phyloP scores from a whole-genome alignment of 495 filamentous ascomycete genomes.

The Lepidopterella palustris region DNA sequence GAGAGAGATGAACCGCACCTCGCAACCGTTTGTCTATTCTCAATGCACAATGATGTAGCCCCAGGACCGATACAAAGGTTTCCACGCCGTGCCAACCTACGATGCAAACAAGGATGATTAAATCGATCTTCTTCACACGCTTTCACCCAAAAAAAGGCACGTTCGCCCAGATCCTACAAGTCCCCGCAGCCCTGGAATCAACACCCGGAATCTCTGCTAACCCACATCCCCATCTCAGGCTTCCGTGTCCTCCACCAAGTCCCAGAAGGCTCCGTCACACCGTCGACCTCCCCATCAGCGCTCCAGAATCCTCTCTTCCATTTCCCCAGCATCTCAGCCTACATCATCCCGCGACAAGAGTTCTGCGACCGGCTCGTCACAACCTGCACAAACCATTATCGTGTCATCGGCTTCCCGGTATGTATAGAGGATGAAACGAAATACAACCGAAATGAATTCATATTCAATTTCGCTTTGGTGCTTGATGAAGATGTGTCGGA shows the following conservation, averaged over 20 bases:
- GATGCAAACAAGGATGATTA: conserved; percentile 58
- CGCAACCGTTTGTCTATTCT: no score
- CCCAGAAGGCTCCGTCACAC: conserved; percentile 67
- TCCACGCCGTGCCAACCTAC: not conserved
- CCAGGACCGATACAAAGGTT: no score
- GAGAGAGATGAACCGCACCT: no score
- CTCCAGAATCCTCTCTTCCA: conserved; percentile 63
- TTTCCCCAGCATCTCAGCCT: conserved; percentile 76
- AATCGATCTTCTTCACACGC: conserved; percentile 89
- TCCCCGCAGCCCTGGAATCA: not conserved
- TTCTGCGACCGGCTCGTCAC: conserved; percentile 85
- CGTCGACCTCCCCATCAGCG: conserved; percentile 42
- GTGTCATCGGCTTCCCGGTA: conserved; percentile 82
- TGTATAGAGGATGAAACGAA: conserved; percentile 52
- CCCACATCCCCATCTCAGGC: conserved; percentile 47
- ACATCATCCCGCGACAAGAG: conserved; percentile 86
- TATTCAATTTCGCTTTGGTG: conserved; percentile 94
- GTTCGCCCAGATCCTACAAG: conserved; percentile 9
- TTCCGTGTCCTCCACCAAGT: conserved; percentile 71
- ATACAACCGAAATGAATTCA: conserved; percentile 87
- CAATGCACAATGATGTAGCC: no score
- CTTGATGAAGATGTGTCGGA: conserved; percentile 60
- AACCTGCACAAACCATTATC: conserved; percentile 67
- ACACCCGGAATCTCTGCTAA: not conserved
- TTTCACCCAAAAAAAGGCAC: conserved; percentile 87